phyloP scores from a whole-genome alignment of 1,284 basidiomycete genomes.

The Macrocystidia cucumis region DNA sequence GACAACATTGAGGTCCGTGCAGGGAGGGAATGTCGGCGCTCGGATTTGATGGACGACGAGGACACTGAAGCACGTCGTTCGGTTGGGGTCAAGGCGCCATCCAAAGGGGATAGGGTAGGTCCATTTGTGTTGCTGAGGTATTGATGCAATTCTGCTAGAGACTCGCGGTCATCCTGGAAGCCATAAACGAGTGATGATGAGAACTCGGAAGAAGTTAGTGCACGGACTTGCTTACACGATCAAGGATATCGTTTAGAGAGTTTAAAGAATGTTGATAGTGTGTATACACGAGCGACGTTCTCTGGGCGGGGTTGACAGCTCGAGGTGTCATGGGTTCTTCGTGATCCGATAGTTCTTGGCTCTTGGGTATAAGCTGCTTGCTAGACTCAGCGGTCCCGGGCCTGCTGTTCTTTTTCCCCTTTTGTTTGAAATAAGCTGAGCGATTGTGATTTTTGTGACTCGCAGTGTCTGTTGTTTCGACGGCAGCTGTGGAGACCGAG shows the following conservation, averaged over 20 bases:
- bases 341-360: conserved; percentile 15
- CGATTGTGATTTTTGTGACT: conserved; percentile 38
- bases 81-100: conserved; percentile 9
- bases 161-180: conserved; percentile 60
- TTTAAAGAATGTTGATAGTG: conserved; percentile 74
- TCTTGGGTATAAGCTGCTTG: conserved; percentile 35
- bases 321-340: conserved; percentile 9
- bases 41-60: conserved; percentile 35
- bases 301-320: conserved; percentile 7
- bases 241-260: conserved; percentile 68
- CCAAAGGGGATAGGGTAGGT: conserved; percentile 12
- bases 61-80: conserved; percentile 27
- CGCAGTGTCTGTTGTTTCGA: conserved; percentile 5
- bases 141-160: conserved; percentile 65
- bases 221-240: conserved; percentile 52
- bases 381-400: conserved; percentile 52
- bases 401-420: conserved; percentile 32
- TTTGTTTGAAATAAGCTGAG: conserved; percentile 35
- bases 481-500: conserved; percentile 7
- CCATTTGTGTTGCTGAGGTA: conserved; percentile 49
- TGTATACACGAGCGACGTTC: conserved; percentile 48
- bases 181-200: conserved; percentile 5
- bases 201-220: conserved; percentile 4
- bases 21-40: conserved; percentile 67
- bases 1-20: conserved; percentile 53